Evolutionary conservation across 139 green algal species (phyloP), one percentile per base, ranked within the genome.

Genomic region (Mesostigma viride): DNA sequence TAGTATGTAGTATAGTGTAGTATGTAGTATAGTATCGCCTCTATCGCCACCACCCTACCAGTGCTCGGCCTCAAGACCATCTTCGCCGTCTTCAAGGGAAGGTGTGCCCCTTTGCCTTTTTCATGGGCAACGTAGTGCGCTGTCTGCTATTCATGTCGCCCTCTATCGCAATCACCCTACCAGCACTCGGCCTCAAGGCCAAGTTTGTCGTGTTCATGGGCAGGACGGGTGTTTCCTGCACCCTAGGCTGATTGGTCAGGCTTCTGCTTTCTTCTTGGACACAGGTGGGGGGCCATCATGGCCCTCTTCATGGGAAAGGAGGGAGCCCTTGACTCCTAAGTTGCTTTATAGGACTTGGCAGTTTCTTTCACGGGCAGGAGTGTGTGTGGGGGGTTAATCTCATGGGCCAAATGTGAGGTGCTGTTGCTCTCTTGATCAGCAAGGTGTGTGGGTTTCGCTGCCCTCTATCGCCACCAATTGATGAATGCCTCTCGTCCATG

Each of bases 11-110:
- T n/a, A n/a, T n/a, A n/a, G n/a, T n/a, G n/a, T n/a, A n/a, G n/a
- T n/a, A n/a, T n/a, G n/a, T n/a, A n/a, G n/a, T n/a, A n/a, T n/a
- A n/a, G 45, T 28, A 57, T 22, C 22, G 3, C 22, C 22, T 22
- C 3, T 57, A n/a, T 1, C 24, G 45, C 1, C n/a, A 4, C 1
- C 1, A 2, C 20, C 20, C 2, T 1, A n/a, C 22, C 2, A 57
- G 45, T 84, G 34, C 75, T 82, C 1, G 88, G 90, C 1, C 81
- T 97, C 5, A 88, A 87, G 28, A 82, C 83, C 5, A 53, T 95
- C 36, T 98, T 97, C 74, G 76, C 78, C 51, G 76, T 89, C 22
- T 96, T 98, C 81, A 97, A 97, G 91, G n/a, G n/a, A n/a, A n/a
- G n/a, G n/a, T n/a, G n/a, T n/a, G n/a, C n/a, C n/a, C n/a, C n/a